Percentiles rank a stretch among this genome's conserved stretches.
Evolutionary conservation across 352 stramenopile species (phyloP).

Genomic region (Phytophthora idaei): DNA sequence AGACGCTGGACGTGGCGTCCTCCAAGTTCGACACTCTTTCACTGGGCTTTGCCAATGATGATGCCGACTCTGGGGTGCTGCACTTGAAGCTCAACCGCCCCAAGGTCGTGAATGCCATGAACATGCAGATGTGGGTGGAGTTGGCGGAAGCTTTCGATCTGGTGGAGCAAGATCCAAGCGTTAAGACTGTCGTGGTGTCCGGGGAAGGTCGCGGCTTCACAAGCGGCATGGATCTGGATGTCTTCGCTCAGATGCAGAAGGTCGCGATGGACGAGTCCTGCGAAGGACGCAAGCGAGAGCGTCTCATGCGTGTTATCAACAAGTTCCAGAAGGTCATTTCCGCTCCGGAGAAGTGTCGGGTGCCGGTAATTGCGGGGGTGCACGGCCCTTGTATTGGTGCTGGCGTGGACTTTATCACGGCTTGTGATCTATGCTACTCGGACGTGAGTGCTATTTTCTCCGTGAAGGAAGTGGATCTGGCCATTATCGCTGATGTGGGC

Average conservation of each 20-base stretch:
- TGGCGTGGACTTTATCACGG: constrained; percentile 88
- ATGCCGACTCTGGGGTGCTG: constrained; percentile 59
- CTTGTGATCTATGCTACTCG: constrained; percentile 86
- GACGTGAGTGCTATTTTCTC: constrained; percentile 84
- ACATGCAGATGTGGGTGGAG: constrained; percentile 91
- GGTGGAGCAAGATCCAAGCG: constrained; percentile 67
- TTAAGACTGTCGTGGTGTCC: constrained; percentile 80
- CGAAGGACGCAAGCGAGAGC: constrained; percentile 82
- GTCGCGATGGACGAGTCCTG: constrained; percentile 64
- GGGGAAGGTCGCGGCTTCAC: constrained; percentile 84
- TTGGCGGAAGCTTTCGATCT: constrained; percentile 69
- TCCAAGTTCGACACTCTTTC: constrained; percentile 67
- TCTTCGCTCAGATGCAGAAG: constrained; percentile 83
- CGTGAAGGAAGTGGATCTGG: constrained; percentile 89
- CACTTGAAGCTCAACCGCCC: constrained; percentile 85
- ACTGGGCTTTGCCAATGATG: constrained; percentile 31
- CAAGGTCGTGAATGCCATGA: constrained; percentile 87
- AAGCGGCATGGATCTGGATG: constrained; percentile 89
- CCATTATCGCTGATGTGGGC: constrained; percentile 89
- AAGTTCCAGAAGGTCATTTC: constrained; percentile 86
- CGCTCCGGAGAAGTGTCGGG: constrained; percentile 81
- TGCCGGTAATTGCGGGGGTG: constrained; percentile 85
- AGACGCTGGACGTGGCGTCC: constrained; percentile 40
- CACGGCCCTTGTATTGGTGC: constrained; percentile 86
- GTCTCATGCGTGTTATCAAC: constrained; percentile 78